Percentiles rank a stretch among this genome's conserved stretches.
These are phyloP conservation scores for Rosa chinensis DNA, from an alignment of 306 rosid genomes.

Conservation along the genomic window DNA sequence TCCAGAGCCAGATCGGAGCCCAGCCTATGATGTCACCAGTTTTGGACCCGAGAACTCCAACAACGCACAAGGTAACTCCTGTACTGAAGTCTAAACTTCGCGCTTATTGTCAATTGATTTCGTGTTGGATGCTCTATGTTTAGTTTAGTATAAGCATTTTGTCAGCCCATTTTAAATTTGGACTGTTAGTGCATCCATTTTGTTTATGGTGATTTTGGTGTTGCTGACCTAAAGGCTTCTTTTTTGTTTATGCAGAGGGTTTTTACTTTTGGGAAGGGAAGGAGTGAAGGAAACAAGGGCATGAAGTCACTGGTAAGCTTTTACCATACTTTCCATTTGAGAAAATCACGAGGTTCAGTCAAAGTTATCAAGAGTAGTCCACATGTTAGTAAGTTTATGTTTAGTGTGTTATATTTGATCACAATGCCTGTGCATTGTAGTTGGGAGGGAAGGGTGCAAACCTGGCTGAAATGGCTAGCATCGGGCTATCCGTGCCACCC, in stretches of 20 bases:
- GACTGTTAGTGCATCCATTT: not conserved
- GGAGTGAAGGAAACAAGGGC: slow-evolving; percentile 86
- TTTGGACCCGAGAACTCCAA: slow-evolving; percentile 45
- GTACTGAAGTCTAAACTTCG: not conserved
- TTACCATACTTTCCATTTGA: slow-evolving; percentile 7
- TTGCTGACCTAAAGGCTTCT: slow-evolving; percentile 20
- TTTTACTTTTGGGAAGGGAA: slow-evolving; percentile 90
- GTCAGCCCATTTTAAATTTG: not conserved
- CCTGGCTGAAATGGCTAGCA: slow-evolving; percentile 96
- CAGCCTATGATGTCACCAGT: slow-evolving; percentile 56
- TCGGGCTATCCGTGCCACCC: slow-evolving; percentile 86
- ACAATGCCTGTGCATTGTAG: slow-evolving; percentile 31
- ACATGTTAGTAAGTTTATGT: not conserved
- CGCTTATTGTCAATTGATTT: not conserved
- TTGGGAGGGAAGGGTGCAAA: slow-evolving; percentile 99
- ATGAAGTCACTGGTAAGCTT: slow-evolving; percentile 89
- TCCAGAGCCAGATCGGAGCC: slow-evolving; percentile 16
- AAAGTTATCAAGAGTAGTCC: not conserved
- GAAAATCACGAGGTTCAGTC: not conserved
- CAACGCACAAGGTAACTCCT: slow-evolving; percentile 63
- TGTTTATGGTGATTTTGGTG: not conserved
- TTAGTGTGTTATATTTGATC: not conserved
- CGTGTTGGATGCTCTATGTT: not conserved
- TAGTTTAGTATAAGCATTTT: not conserved
- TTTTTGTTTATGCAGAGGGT: slow-evolving; percentile 62